phyloP scores from a whole-genome alignment of 2,329 filamentous ascomycete species.

The Aspergillus niger region DNA sequence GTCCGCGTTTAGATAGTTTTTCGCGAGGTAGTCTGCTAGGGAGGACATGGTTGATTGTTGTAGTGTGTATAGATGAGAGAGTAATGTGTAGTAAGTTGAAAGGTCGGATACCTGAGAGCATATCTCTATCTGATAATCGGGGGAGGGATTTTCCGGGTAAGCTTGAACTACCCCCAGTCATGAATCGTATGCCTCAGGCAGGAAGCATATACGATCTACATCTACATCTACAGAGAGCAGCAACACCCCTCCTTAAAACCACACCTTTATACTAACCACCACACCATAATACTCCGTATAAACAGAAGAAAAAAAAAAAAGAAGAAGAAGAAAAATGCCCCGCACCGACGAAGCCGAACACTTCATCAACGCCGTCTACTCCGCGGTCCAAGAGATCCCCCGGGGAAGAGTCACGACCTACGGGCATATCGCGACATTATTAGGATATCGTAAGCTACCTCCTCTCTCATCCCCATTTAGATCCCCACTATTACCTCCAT shows the following conservation, averaged over 20 bases:
- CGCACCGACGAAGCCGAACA: slow-evolving; percentile 51
- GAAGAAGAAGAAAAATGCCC: slow-evolving; percentile 35
- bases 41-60: slow-evolving; percentile 45
- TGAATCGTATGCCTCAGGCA: neutral
- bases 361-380: slow-evolving; percentile 69
- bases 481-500: slow-evolving; percentile 39
- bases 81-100: neutral
- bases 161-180: neutral
- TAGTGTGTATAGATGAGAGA: neutral
- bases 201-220: neutral
- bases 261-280: no score
- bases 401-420: slow-evolving; percentile 83
- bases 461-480: slow-evolving; percentile 60
- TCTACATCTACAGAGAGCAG: neutral
- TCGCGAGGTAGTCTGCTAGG: slow-evolving; percentile 82
- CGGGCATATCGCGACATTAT: slow-evolving; percentile 66
- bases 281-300: neutral
- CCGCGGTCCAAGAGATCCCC: slow-evolving; percentile 82
- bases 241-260: slow-evolving; percentile 7
- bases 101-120: neutral
- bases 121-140: neutral
- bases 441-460: slow-evolving; percentile 61
- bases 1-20: slow-evolving; percentile 81
- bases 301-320: neutral
- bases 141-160: slow-evolving; percentile 4